phyloP scores from a whole-genome alignment of 768 basidiomycete species.

The Leccinum fibrillosum region DNA sequence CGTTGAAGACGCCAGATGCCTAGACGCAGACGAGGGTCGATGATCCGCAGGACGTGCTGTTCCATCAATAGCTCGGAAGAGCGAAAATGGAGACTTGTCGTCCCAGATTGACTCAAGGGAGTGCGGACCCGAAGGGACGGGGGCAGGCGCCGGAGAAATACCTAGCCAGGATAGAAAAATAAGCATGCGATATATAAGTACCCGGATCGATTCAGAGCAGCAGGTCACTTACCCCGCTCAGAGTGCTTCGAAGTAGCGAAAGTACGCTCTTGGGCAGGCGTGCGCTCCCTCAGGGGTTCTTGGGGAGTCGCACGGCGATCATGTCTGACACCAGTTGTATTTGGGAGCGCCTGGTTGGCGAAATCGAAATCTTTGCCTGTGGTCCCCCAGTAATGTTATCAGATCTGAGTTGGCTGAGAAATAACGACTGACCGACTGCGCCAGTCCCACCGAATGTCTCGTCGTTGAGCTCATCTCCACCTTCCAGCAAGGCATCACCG shows the following conservation, averaged over 20 bases:
- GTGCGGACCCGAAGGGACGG: conserved; percentile 24
- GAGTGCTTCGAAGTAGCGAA: conserved; percentile 13
- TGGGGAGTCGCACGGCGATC: conserved; percentile 21
- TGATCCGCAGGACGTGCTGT: conserved; percentile 38
- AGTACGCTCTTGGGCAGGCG: conserved; percentile 27
- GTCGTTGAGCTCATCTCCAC: conserved; percentile 91
- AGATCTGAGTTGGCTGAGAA: conserved; percentile 10
- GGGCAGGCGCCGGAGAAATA: conserved; percentile 36
- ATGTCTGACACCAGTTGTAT: conserved; percentile 11
- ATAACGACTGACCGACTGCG: conserved; percentile 60
- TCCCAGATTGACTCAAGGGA: conserved; percentile 80
- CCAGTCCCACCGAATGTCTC: conserved; percentile 86
- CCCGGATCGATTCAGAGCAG: conserved; percentile 4
- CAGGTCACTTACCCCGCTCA: conserved; percentile 29
- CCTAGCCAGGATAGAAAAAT: conserved; percentile 16
- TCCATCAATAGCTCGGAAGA: conserved; percentile 57
- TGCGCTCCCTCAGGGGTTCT: conserved; percentile 26
- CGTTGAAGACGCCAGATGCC: conserved; percentile 23
- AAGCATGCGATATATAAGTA: conserved; percentile 14
- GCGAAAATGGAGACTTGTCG: conserved; percentile 73
- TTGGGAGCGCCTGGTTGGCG: conserved; percentile 41
- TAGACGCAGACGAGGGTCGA: conserved; percentile 23
- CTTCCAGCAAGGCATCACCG: conserved; percentile 83
- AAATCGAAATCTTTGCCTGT: conserved; percentile 94
- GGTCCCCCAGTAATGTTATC: conserved; percentile 10